Evolutionary conservation across 345 rosid genomes (phyloP), one percentile per base, ranked within the genome.

Genomic region (Euphorbia tirucalli): DNA sequence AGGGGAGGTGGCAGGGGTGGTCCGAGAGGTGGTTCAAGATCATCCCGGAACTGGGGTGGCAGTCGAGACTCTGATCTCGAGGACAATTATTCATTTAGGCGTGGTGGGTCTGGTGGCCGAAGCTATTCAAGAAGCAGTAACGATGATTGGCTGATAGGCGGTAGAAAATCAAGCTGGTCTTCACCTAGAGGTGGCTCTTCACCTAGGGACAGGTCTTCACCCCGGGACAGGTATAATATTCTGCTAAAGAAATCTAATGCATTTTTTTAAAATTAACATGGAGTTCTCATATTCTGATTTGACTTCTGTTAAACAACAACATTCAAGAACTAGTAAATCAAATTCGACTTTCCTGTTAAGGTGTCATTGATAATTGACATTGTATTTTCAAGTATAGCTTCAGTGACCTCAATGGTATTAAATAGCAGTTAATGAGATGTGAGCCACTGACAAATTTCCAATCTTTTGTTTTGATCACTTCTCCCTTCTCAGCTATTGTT

Each of bases 81-180:
- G 31, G 65, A 77, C 2, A 65, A 19, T 24, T 50, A 19, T 24
- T 50, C 32, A 56, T 79, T n/a, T 73, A 79, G 80, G 73, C 85
- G 84, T 57, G 88, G 95, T 78, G 87, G 80, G 68, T 84, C 83
- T 57, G 88, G 95, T 78, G 87, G 95, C 28, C 83, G 78, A 74
- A 88, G 85, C 37, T 31, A 63, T 66, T 83, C 95, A 6, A 88
- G 84, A 74, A 81, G 83, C 79, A 76, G 85, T 76, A 77, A 77
- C 19, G 87, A 81, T 84, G 96, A 88, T 82, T 92, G 97, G 97
- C 77, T 89, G 73, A 87, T 88, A 63, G 85, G 95, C 70, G 90
- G 88, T 63, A 79, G 90, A 62, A 80, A 82, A 79, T 85, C 96
- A 74, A 84, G 82, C 80, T 77, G 89, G 66, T 61, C 24, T 31